phyloP scores from a whole-genome alignment of 768 basidiomycete species.

The Nevesoporus exiguus region DNA sequence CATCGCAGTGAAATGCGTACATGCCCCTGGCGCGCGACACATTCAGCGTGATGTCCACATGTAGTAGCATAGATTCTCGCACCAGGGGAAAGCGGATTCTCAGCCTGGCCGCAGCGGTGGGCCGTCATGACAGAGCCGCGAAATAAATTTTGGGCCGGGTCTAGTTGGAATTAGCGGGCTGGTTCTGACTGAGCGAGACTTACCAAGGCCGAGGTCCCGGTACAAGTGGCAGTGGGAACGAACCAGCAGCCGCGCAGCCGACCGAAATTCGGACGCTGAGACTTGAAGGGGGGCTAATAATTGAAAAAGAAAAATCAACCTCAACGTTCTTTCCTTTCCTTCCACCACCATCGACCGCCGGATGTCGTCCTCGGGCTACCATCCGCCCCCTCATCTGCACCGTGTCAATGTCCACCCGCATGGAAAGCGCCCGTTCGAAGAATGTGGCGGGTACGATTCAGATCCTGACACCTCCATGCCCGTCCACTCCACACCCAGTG shows the following conservation, averaged over 20 bases:
- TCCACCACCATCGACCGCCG: constrained; percentile 20
- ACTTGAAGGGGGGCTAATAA: not conserved
- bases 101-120: too few relatives aligned
- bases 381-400: constrained; percentile 23
- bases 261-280: not conserved
- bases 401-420: constrained; percentile 25
- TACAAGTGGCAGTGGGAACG: constrained; percentile 8
- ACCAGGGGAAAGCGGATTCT: not conserved
- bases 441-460: constrained; percentile 34
- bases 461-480: constrained; percentile 29
- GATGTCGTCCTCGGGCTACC: constrained; percentile 26
- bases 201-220: not conserved
- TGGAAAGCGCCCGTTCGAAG: constrained; percentile 33
- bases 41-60: constrained; percentile 15
- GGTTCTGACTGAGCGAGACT: not conserved
- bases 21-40: not conserved
- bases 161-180: not conserved
- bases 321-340: not conserved
- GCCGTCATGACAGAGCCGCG: too few relatives aligned
- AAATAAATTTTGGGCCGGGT: too few relatives aligned
- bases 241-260: constrained; percentile 11
- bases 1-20: not conserved
- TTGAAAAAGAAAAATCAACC: not conserved
- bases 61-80: not conserved
- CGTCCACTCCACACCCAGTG: constrained; percentile 26